Evolutionary conservation across 2,329 filamentous ascomycete genomes (phyloP).

Genomic region (Talaromyces sp.): DNA sequence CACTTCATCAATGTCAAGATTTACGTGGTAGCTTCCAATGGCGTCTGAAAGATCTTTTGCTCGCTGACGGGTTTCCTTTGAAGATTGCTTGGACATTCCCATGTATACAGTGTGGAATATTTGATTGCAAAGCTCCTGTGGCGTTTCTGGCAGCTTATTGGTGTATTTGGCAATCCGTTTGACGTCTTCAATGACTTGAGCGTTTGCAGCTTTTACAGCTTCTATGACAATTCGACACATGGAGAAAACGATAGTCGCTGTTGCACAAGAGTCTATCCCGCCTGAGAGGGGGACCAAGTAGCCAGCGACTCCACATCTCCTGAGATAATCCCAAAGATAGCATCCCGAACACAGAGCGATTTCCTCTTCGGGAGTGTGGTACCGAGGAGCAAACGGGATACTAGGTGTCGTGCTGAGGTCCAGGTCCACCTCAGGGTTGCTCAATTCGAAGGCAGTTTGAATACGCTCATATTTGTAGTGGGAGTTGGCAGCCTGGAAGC

Average conservation of each 20-base stretch:
- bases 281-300: constrained; percentile 28
- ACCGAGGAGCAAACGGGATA: constrained; percentile 13
- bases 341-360: constrained; percentile 18
- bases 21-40: constrained; percentile 66
- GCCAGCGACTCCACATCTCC: constrained; percentile 21
- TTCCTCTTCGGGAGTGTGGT: constrained; percentile 22
- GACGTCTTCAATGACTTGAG: constrained; percentile 21
- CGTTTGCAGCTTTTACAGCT: constrained; percentile 20
- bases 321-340: constrained; percentile 28
- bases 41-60: constrained; percentile 52
- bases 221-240: constrained; percentile 27
- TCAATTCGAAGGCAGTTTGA: constrained; percentile 22
- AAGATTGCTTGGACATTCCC: constrained; percentile 62
- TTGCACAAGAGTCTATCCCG: constrained; percentile 27
- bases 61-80: constrained; percentile 58
- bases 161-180: constrained; percentile 31
- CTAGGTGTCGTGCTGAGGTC: constrained; percentile 13
- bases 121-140: constrained; percentile 53
- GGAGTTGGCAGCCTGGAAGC: constrained; percentile 21
- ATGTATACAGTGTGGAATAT: constrained; percentile 63
- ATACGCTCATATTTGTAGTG: constrained; percentile 22
- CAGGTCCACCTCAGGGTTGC: constrained; percentile 15
- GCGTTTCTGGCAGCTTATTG: constrained; percentile 45
- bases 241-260: constrained; percentile 26
- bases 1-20: constrained; percentile 66